Evolutionary conservation across 2,329 filamentous ascomycete genomes (phyloP), one percentile per base, ranked within the genome.

Genomic region (Verticillium nubilum): DNA sequence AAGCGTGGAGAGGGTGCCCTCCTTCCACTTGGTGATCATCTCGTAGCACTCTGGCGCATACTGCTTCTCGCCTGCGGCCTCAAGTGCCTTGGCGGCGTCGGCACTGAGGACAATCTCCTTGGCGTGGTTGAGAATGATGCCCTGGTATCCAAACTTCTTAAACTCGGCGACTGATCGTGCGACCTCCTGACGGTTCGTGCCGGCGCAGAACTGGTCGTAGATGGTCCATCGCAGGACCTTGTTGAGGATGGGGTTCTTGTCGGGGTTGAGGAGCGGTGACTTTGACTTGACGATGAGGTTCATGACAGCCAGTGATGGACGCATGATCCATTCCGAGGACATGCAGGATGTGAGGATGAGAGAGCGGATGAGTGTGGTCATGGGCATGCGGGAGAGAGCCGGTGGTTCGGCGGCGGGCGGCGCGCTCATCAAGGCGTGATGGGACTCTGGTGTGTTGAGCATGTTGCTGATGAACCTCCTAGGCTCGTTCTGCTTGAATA

Each of bases 111-210:
- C 69, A 5, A 74, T 76, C 58, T 76, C 74, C 10, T 70, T 71
- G 2, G 82, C 82, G 61, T 82, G 85, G 57, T 84, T 83, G 13
- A 85, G 74, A 10, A 85, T 82, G n/a, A 83, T 78, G 4, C 82
- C 82, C 15, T 75, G 72, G 65, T 83, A 85, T 0, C 82, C 82
- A 55, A 84, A 72, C 7, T 73, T 67, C 54, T 78, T 74, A 27
- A 83, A 64, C n/a, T 75, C 69, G 10, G 71, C 70, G 58, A 77
- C 75, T 0, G 74, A 78, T 19, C 67, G 67, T n/a, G 71, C 70
- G 0, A 83, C 78, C 68, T 84, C 78, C 0, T 70, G 67, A 13
- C 71, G 70, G 27, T 75, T 79, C 65, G 80, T 78, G 1, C 83
- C 83, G 0, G 80, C 78, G 63, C 83, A 86, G 69, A 85, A 86